Base-by-base conservation (phyloP, 306 rosid species). In the Pterocarpus macrocarpus region DNA sequence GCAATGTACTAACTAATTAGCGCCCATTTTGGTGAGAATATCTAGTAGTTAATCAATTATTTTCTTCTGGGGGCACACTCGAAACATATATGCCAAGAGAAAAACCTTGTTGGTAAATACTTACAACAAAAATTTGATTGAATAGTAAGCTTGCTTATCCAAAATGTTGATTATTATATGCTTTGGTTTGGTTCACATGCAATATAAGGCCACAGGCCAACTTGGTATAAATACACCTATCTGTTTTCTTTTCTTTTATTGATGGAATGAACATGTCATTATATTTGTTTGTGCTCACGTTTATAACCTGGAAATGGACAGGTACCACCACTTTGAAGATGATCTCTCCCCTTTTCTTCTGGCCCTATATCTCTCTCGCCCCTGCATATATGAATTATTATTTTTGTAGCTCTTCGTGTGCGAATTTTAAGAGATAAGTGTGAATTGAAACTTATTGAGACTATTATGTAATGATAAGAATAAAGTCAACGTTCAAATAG, bases 221-320 rank as follows among this genome's bases (percentile, higher is more conserved):
- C n/a, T 49, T 49, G 5, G 4, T 13, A 49, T 49, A 49, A 49
- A 49, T 49, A 49, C 5, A 6, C 16, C 5, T 13, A 14, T 50
- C 57, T 50, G 57, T 50, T 50, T 15, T 50, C 5, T 50, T 13
- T 50, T 50, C 3, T 14, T 13, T 50, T 50, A n/a, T 13, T 14
- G 57, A 50, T 16, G 57, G 57, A 50, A 50, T 50, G 57, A 50
- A 50, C 57, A 14, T 50, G 17, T 50, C 16, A 50, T 50, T 50
- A 50, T 50, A 50, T 50, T 50, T 50, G n/a, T 28, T 22, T 58
- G 64, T 61, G 66, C 16, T 28, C 66, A 61, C 36, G n/a, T 61
- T 30, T 61, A 61, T 11, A 61, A 61, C 66, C 35, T 10, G 1
- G 39, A 61, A 61, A 30, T 61, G 7, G 36, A 59, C 3, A 28